Base-by-base conservation (phyloP, 2,329 filamentous ascomycete species). In the Xylaria sp. region DNA sequence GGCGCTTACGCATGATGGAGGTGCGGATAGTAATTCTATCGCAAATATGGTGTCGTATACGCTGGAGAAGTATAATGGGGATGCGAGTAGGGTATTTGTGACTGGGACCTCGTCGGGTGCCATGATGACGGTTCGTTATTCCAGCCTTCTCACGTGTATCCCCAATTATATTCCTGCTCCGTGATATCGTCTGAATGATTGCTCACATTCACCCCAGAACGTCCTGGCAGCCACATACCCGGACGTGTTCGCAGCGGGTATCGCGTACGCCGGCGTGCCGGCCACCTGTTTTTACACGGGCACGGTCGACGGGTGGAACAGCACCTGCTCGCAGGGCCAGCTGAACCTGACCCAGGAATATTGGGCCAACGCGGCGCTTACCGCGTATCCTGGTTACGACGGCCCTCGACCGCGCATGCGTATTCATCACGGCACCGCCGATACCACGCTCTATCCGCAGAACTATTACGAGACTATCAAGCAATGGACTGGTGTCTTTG, bases 1-100 rank as follows among this genome's bases (percentile, higher is more conserved):
- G 37, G 82, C 87, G 0, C 81, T 90, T 1, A 85, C 83, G 2
- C 88, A 88, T 73, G 82, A 86, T 65, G 87, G 86, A 8, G 87
- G 88, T 25, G 86, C 86, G 2, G 86, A 90, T 76, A 86, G 83
- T 58, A 84, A 85, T 51, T 82, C 83, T 0, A 87, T 90, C 66
- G 85, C 84, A 28, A 88, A 86, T 74, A 90, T 90, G 87, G 87
- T 89, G 56, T 81, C 78, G 48, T 89, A 87, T 73, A 81, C 86
- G 3, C 76, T 89, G n/a, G 71, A 76, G 9, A 82, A 82, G 74
- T 89, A 89, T 78, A 80, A 80, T 1, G 87, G 81, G 32, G 85
- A 90, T 73, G 73, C 82, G 37, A 80, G 75, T 69, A 82, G 82
- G 64, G 85, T 90, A 1, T 90, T 85, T 69, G 85, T 85, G 1